Conservation (phyloP, 2,329 filamentous ascomycete genomes). For the Fusarium fujikuroi region DNA sequence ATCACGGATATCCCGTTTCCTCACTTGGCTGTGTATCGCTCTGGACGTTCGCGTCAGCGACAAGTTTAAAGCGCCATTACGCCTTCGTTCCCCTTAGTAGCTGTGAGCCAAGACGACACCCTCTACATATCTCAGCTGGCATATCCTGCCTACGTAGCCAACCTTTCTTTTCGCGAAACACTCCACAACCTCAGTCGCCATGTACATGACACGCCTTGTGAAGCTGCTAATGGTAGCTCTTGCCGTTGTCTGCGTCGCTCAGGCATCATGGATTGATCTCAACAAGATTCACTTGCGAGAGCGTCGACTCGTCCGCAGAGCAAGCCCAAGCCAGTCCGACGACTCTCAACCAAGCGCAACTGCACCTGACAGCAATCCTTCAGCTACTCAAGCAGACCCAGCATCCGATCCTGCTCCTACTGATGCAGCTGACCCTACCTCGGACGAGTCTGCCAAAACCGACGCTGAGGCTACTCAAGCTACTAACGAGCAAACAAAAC, state of each 20-base stretch:
- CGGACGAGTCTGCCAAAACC: constrained; percentile 14
- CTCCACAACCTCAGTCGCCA: constrained; percentile 41
- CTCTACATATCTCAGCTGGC: not conserved
- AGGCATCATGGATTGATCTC: constrained; percentile 52
- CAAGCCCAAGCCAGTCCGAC: constrained; percentile 27
- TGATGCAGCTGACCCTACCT: constrained; percentile 10
- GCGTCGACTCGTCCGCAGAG: constrained; percentile 37
- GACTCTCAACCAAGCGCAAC: constrained; percentile 22
- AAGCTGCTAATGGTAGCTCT: constrained; percentile 62
- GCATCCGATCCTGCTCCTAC: constrained; percentile 16
- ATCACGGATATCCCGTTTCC: constrained; percentile 2
- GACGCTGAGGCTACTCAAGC: constrained; percentile 18
- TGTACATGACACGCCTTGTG: constrained; percentile 60
- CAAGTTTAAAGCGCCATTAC: constrained; percentile 7
- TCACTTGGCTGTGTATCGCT: constrained; percentile 3
- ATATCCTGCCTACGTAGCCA: not conserved
- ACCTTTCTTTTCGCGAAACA: not conserved
- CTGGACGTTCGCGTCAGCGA: constrained; percentile 2
- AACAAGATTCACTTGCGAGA: constrained; percentile 37
- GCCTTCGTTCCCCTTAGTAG: constrained; percentile 2
- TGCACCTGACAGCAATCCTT: constrained; percentile 9
- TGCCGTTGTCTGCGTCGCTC: constrained; percentile 58
- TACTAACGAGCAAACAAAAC: constrained; percentile 15
- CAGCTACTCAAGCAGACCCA: constrained; percentile 17
- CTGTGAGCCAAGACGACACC: constrained; percentile 7